Conservation (phyloP, 805 yeast species). For the Ogataea allantospora region DNA sequence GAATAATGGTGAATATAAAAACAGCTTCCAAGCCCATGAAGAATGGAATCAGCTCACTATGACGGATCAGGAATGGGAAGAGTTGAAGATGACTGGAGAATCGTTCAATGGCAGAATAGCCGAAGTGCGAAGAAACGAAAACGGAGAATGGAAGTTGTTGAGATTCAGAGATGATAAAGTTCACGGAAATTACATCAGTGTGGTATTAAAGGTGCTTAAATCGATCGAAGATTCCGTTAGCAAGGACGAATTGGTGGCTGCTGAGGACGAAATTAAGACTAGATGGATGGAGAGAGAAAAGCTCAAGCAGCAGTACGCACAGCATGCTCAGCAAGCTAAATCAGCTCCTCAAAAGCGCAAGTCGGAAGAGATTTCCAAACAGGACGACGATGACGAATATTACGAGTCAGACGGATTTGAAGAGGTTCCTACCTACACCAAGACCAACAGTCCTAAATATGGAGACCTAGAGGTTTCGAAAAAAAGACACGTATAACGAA, state of each 20-base stretch:
- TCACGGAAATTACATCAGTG: constrained; percentile 80
- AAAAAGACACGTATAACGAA: constrained; percentile 18
- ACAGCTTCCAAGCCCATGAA: constrained; percentile 46
- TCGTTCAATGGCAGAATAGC: constrained; percentile 88
- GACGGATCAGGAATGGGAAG: constrained; percentile 76
- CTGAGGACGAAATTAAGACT: constrained; percentile 54
- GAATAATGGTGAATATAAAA: constrained; percentile 33
- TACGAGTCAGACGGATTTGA: constrained; percentile 39
- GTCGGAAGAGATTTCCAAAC: constrained; percentile 4
- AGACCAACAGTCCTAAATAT: constrained; percentile 30
- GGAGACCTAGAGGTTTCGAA: constrained; percentile 22
- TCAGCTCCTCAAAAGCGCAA: constrained; percentile 9
- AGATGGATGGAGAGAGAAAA: constrained; percentile 62
- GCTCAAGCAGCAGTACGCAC: constrained; percentile 25
- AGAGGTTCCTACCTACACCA: constrained; percentile 32
- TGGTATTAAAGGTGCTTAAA: constrained; percentile 77
- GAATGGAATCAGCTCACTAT: constrained; percentile 65
- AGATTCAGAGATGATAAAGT: constrained; percentile 92
- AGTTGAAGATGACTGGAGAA: constrained; percentile 63
- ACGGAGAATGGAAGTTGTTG: constrained; percentile 76
- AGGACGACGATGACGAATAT: constrained; percentile 27
- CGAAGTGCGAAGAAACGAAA: constrained; percentile 71
- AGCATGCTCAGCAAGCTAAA: constrained; percentile 22
- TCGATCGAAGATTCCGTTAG: constrained; percentile 86
- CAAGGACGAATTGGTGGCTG: constrained; percentile 66